These are phyloP conservation scores for Pelargonium citronellum DNA, from an alignment of 441 rosid species.

Conservation along the genomic window DNA sequence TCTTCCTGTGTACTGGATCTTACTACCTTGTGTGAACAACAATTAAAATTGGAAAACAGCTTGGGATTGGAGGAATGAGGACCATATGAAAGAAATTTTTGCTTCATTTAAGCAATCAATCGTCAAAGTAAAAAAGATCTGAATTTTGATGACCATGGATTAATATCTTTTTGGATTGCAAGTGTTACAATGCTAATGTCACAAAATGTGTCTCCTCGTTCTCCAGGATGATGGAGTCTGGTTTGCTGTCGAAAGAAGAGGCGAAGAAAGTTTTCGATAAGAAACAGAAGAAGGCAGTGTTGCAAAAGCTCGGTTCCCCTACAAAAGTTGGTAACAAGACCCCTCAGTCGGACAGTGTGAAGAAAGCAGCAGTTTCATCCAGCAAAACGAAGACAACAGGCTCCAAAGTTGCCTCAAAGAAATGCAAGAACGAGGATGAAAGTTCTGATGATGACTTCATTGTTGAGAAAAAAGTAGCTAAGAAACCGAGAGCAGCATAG, in stretches of 20 bases:
- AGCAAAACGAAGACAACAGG: conserved; percentile 37
- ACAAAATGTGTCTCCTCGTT: not conserved
- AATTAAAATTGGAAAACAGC: not conserved
- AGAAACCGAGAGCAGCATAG: conserved; percentile 40
- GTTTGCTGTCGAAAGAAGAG: conserved; percentile 61
- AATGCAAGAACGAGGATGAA: conserved; percentile 46
- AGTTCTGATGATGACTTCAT: conserved; percentile 45
- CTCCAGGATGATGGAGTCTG: conserved; percentile 94
- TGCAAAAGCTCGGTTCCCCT: conserved; percentile 47
- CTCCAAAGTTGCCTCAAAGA: conserved; percentile 34
- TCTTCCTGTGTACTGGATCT: not conserved
- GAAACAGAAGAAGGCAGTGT: conserved; percentile 49
- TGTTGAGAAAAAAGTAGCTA: conserved; percentile 19
- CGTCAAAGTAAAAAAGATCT: not conserved
- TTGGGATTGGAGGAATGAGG: not conserved
- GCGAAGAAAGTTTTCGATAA: conserved; percentile 64
- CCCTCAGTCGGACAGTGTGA: conserved; percentile 31
- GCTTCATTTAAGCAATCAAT: not conserved
- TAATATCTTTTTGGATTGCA: not conserved
- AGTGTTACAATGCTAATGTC: not conserved
- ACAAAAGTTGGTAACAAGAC: conserved; percentile 38
- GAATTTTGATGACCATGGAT: too few relatives aligned
- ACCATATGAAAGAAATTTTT: not conserved
- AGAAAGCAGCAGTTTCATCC: conserved; percentile 36
- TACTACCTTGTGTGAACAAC: not conserved